These are phyloP conservation scores for Blastocystis sp. DNA, from an alignment of 352 stramenopile species.

Conservation along the genomic window DNA sequence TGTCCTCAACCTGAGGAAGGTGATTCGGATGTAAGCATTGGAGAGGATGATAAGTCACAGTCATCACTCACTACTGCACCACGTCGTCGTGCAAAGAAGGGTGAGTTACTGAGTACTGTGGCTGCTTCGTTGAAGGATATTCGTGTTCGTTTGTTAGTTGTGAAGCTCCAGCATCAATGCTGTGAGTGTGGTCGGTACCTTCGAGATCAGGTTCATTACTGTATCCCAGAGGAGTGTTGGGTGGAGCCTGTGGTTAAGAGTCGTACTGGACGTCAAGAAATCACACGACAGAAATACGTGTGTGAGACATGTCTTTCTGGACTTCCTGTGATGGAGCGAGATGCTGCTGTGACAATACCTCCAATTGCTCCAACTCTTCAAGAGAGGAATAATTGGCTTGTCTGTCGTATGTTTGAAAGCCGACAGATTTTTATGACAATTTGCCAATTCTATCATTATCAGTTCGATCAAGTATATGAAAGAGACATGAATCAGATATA, in stretches of 20 bases:
- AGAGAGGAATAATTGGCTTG: constrained; percentile 69
- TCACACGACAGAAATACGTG: background rate
- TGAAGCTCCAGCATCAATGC: constrained; percentile 54
- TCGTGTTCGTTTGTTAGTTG: constrained; percentile 21
- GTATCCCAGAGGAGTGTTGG: constrained; percentile 66
- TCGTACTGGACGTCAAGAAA: constrained; percentile 64
- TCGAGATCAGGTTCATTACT: constrained; percentile 66
- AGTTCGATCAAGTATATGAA: constrained; percentile 83
- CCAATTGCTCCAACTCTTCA: constrained; percentile 54
- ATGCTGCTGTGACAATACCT: background rate
- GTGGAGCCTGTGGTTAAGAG: background rate
- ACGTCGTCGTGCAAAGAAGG: constrained; percentile 71
- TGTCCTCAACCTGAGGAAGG: background rate
- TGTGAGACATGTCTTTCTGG: background rate
- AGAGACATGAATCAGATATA: background rate
- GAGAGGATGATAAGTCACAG: background rate
- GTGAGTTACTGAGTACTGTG: constrained; percentile 53
- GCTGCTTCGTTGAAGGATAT: constrained; percentile 10
- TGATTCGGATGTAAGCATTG: background rate
- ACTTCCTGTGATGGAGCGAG: background rate
- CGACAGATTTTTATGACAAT: constrained; percentile 43
- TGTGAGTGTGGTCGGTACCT: background rate
- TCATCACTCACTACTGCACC: background rate
- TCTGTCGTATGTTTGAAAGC: constrained; percentile 41
- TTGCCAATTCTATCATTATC: constrained; percentile 85